These are phyloP conservation scores for Pyrenochaeta sp. DNA, from an alignment of 2,329 filamentous ascomycete species.

Conservation along the genomic window DNA sequence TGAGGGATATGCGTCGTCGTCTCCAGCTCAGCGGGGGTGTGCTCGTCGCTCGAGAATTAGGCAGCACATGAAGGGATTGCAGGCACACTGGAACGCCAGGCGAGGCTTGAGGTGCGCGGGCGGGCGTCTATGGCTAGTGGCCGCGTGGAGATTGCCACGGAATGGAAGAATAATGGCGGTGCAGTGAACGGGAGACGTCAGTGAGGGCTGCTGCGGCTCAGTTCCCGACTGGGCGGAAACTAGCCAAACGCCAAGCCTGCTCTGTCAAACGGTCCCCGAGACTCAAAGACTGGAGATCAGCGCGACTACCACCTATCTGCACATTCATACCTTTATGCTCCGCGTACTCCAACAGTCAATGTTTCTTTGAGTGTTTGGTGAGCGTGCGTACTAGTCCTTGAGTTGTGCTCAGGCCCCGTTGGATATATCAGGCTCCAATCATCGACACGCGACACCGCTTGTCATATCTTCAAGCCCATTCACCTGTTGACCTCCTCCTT, in stretches of 20 bases:
- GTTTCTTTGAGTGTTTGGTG: too few species aligned
- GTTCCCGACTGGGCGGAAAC: conserved; percentile 27
- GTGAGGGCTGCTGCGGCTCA: conserved; percentile 28
- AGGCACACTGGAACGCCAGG: conserved; percentile 12
- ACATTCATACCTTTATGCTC: too few species aligned
- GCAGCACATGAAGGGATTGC: conserved; percentile 39
- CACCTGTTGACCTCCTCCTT: too few species aligned
- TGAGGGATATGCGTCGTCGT: conserved; percentile 14
- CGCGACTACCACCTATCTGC: too few species aligned
- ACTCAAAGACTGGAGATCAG: too few species aligned
- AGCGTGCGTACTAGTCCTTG: too few species aligned
- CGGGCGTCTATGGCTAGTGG: too few species aligned
- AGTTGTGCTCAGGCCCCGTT: too few species aligned
- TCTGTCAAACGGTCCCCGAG: background rate
- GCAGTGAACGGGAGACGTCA: conserved; percentile 31
- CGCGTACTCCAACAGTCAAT: too few species aligned
- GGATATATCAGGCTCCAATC: conserved; percentile 3
- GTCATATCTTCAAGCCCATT: too few species aligned
- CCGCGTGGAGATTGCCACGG: conserved; percentile 27
- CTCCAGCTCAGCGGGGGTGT: conserved; percentile 39
- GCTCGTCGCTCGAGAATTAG: conserved; percentile 25
- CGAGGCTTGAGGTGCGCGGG: conserved; percentile 8
- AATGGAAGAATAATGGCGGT: conserved; percentile 23
- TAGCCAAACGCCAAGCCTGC: conserved; percentile 15
- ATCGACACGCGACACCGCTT: conserved; percentile 18